Conservation (phyloP, 306 rosid species). For the Cucurbita argyrosperma region DNA sequence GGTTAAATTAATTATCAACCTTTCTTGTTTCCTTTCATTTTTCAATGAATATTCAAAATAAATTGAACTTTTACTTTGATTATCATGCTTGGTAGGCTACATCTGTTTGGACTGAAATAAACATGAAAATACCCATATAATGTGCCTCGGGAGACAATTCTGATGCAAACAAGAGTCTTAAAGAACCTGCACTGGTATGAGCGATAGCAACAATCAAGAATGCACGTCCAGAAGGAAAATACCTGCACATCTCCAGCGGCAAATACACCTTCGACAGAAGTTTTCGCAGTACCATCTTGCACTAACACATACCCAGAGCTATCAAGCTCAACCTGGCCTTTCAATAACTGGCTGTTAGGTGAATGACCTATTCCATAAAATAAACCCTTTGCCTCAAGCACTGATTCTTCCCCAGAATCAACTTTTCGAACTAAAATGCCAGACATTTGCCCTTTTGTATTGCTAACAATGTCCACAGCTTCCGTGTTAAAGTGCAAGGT, state of each 20-base stretch:
- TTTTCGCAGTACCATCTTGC: conserved; percentile 56
- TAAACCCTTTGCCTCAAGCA: conserved; percentile 76
- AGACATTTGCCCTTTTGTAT: conserved; percentile 79
- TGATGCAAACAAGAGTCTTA: neutral
- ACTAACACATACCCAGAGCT: conserved; percentile 57
- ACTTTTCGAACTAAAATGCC: conserved; percentile 56
- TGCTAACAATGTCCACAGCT: conserved; percentile 83
- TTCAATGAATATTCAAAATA: neutral
- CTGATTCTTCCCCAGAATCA: conserved; percentile 59
- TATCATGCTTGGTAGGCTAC: neutral
- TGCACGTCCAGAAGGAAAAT: conserved; percentile 7
- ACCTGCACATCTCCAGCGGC: conserved; percentile 99
- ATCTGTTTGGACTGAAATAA: neutral
- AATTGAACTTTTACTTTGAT: neutral
- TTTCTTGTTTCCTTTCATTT: neutral
- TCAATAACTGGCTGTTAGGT: conserved; percentile 67
- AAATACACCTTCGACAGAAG: conserved; percentile 80
- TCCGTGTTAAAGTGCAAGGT: conserved; percentile 84
- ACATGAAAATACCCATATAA: neutral
- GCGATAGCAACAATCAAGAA: neutral
- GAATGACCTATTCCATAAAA: conserved; percentile 94
- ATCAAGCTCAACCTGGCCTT: conserved; percentile 80
- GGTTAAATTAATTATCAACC: neutral
- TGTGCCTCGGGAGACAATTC: neutral
- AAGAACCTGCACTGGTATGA: neutral